A percentile compares a stretch with the other conserved stretches of the same genome.
Evolutionary conservation across 306 rosid species (phyloP).

Genomic region (Dalbergia oliveri): DNA sequence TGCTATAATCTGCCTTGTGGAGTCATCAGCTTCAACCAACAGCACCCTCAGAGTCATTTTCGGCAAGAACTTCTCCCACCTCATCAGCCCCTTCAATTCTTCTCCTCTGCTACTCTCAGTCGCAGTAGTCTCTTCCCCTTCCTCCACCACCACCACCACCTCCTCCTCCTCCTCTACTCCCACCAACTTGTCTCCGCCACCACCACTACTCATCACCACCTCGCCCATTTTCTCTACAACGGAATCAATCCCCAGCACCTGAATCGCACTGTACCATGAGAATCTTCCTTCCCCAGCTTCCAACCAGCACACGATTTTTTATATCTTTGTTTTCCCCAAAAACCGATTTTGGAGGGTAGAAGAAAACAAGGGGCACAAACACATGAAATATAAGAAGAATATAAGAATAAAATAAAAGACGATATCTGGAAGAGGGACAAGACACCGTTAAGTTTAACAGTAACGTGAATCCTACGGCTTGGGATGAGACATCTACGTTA

Average conservation of each 20-base stretch:
- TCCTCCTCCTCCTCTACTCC: slow-evolving; percentile 44
- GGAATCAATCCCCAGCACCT: slow-evolving; percentile 18
- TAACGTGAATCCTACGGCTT: slow-evolving; percentile 56
- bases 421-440: neutral
- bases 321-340: neutral
- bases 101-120: slow-evolving; percentile 49
- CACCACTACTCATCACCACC: slow-evolving; percentile 48
- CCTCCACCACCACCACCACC: slow-evolving; percentile 1
- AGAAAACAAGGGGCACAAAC: neutral
- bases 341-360: slow-evolving; percentile 10
- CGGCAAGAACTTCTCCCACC: slow-evolving; percentile 84
- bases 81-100: slow-evolving; percentile 63
- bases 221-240: slow-evolving; percentile 61
- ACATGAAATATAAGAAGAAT: neutral
- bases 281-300: neutral
- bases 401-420: neutral
- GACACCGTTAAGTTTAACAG: slow-evolving; percentile 33
- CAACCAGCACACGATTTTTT: neutral
- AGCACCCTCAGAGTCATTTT: slow-evolving; percentile 77
- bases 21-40: slow-evolving; percentile 93
- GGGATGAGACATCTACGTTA: neutral
- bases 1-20: slow-evolving; percentile 88
- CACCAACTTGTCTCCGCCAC: slow-evolving; percentile 46
- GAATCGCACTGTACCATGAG: slow-evolving; percentile 36
- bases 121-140: neutral